Base-by-base conservation (phyloP, 345 rosid genomes). In the Xanthoceras sorbifolium region DNA sequence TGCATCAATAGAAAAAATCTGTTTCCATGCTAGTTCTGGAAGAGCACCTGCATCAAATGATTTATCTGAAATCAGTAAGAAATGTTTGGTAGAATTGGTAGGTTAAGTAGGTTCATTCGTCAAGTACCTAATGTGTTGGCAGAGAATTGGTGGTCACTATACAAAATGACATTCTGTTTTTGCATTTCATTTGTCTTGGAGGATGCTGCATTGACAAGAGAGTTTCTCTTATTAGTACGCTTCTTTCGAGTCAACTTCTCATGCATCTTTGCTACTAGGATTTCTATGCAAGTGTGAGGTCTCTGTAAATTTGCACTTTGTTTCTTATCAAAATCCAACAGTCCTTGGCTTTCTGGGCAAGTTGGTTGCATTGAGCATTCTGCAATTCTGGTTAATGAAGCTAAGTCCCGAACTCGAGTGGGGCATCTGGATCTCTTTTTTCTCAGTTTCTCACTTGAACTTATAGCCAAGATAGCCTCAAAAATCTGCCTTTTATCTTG, bases 341-440 rank as follows among this genome's bases (percentile, higher is more conserved):
- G 76, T 80, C 76, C 57, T 52, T 74, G 77, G 73, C 74, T 77
- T 69, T 73, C 64, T 15, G 65, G 40, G 68, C 29, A 54, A 76
- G 62, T 80, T 75, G 77, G 72, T 65, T 74, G 78, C 78, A 40
- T 48, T 3, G 10, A 38, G 25, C 79, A 66, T 57, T 77, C 78
- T 71, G 74, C 65, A 68, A 76, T 52, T 76, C 79, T 81, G 71
- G 76, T 84, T 40, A 84, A 71, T 26, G 97, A 87, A 78, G 84
- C 82, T 72, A 80, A 68, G 76, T 81, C 87, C 26, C 82, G 81
- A 67, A 48, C 78, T 65, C 84, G 85, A 50, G 89, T 83, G 67
- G 80, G 83, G 59, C 82, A 87, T 82, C 78, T 85, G 59, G 93
- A 86, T 87, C 84, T 88, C 81, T 87, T 90, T 80, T 84, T 91